Conservation (phyloP, 2,329 filamentous ascomycete species). For the Colletotrichum sp. region DNA sequence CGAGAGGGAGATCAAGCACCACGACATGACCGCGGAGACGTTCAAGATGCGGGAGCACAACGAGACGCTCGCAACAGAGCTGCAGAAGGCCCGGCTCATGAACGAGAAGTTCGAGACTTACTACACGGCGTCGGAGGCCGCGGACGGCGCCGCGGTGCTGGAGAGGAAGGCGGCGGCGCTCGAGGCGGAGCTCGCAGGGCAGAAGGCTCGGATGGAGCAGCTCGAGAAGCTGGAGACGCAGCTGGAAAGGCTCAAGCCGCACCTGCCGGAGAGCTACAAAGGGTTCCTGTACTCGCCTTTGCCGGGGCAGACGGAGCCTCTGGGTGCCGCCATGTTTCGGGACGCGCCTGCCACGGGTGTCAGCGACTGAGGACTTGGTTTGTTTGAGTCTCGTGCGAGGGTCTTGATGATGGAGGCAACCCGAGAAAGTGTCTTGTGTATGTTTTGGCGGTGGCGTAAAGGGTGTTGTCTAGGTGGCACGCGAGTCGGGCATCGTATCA, state of each 20-base stretch:
- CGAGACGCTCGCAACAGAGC: slow-evolving; percentile 7
- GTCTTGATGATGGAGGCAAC: neutral
- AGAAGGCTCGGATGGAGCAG: neutral
- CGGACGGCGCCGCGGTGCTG: neutral
- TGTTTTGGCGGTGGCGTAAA: neutral
- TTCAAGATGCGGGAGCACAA: slow-evolving; percentile 14
- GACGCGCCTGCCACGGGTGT: neutral
- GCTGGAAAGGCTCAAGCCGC: neutral
- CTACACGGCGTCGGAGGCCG: neutral
- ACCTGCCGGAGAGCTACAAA: neutral
- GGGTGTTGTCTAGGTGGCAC: neutral
- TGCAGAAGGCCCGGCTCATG: neutral
- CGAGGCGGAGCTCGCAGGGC: neutral
- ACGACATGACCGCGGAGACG: slow-evolving; percentile 23
- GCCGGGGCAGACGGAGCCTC: neutral
- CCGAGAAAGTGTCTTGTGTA: neutral
- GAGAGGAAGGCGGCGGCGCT: neutral
- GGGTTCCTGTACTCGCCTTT: neutral
- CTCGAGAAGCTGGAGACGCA: neutral
- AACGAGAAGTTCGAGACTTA: slow-evolving; percentile 14
- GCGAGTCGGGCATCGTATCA: neutral
- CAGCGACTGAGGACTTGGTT: neutral
- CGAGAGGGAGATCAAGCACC: neutral
- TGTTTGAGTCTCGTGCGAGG: neutral
- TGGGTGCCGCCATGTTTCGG: neutral